Evolutionary conservation across 202 grass and related monocot genomes (phyloP).

Genomic region (Zizania palustris): DNA sequence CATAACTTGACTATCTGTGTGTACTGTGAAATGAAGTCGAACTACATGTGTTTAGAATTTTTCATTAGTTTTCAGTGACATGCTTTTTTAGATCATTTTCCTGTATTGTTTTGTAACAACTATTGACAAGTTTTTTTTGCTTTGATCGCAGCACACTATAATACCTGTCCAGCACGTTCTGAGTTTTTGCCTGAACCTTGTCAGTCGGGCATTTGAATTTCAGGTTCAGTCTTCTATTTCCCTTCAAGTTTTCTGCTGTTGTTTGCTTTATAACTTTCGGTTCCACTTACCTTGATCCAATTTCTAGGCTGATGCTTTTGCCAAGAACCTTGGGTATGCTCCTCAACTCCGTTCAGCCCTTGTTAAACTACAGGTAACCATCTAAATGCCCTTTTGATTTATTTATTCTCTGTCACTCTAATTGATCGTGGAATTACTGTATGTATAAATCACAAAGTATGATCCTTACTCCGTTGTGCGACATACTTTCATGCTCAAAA

Average conservation of each 20-base stretch:
- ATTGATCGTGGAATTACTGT: not conserved
- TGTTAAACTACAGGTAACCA: slow-evolving; percentile 84
- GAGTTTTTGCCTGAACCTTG: slow-evolving; percentile 92
- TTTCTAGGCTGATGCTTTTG: slow-evolving; percentile 95
- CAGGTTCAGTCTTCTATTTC: slow-evolving; percentile 65
- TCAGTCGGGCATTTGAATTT: slow-evolving; percentile 97
- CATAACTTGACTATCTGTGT: not conserved
- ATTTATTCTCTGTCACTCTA: not conserved
- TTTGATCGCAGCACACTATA: slow-evolving; percentile 82
- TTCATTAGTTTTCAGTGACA: slow-evolving; percentile 19
- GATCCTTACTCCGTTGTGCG: slow-evolving; percentile 9
- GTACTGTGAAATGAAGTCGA: slow-evolving; percentile 31
- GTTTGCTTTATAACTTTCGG: slow-evolving; percentile 32
- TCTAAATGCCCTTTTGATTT: slow-evolving; percentile 14
- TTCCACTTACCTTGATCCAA: slow-evolving; percentile 37
- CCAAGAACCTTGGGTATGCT: slow-evolving; percentile 91
- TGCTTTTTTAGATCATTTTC: slow-evolving; percentile 5
- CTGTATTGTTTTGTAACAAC: slow-evolving; percentile 18
- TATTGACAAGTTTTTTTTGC: slow-evolving; percentile 27
- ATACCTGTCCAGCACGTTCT: slow-evolving; percentile 91
- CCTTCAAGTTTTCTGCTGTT: slow-evolving; percentile 36
- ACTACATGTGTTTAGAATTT: not conserved
- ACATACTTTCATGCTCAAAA: not conserved
- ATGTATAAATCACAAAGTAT: slow-evolving; percentile 11
- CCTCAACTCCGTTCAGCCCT: slow-evolving; percentile 69